A percentile compares a stretch with the other conserved stretches of the same genome.
These are phyloP conservation scores for Wickerhamiella domercqiae DNA, from an alignment of 805 yeast species.

Conservation along the genomic window DNA sequence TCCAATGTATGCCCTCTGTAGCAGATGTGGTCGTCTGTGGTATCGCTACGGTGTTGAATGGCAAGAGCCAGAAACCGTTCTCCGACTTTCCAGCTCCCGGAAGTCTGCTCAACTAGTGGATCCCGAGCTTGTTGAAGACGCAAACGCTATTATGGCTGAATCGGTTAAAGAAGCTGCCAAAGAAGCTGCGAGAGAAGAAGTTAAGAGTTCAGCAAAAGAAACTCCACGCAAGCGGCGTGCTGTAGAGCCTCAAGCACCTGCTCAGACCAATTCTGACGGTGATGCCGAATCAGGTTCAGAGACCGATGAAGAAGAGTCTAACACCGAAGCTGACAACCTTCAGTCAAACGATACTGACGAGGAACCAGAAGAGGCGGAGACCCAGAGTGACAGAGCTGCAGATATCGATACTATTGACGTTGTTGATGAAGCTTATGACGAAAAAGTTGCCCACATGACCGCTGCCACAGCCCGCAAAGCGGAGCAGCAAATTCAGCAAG, in stretches of 20 bases:
- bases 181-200: conserved; percentile 3
- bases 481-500: neutral
- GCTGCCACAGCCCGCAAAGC: conserved; percentile 1
- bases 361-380: too few relatives aligned
- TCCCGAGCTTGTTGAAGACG: conserved; percentile 44
- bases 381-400: neutral
- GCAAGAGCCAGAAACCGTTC: conserved; percentile 62
- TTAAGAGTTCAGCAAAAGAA: conserved; percentile 7
- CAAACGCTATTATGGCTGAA: conserved; percentile 19
- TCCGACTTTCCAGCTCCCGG: conserved; percentile 13
- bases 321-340: neutral
- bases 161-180: conserved; percentile 9
- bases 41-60: conserved; percentile 75
- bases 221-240: neutral
- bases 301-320: neutral
- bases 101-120: conserved; percentile 39
- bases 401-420: neutral
- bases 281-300: neutral
- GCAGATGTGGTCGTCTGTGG: conserved; percentile 84
- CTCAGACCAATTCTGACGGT: neutral
- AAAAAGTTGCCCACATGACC: neutral
- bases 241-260: neutral
- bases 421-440: neutral
- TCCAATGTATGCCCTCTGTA: conserved; percentile 49
- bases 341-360: neutral